Conservation (phyloP, 2,329 filamentous ascomycete species). For the Trichoderma koningii region DNA sequence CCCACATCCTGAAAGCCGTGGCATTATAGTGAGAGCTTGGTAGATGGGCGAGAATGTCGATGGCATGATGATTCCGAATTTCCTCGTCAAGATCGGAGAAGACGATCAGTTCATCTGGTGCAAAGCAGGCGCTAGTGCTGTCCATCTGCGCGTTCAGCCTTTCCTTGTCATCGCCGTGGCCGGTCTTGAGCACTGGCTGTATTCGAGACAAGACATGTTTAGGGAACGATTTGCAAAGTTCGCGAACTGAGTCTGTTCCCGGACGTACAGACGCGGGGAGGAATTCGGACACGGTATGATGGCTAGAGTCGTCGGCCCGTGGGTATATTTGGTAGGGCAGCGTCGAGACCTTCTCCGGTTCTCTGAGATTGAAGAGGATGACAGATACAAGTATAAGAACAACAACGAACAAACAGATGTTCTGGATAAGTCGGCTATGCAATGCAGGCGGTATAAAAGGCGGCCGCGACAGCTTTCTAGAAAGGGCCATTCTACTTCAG, state of each 20-base stretch:
- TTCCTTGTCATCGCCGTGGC: constrained; percentile 36
- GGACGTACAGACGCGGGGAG: constrained; percentile 35
- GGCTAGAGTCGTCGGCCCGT: constrained; percentile 26
- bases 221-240: constrained; percentile 39
- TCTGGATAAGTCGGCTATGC: constrained; percentile 11
- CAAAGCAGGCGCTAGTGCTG: constrained; percentile 55
- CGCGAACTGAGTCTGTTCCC: constrained; percentile 31
- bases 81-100: constrained; percentile 54
- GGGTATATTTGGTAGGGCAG: constrained; percentile 13
- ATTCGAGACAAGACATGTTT: constrained; percentile 38
- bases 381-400: constrained; percentile 2
- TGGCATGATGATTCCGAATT: constrained; percentile 45
- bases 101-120: constrained; percentile 46
- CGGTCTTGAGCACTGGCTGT: constrained; percentile 41
- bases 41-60: constrained; percentile 51
- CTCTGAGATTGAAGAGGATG: neutral
- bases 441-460: constrained; percentile 7
- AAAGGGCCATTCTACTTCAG: constrained; percentile 7
- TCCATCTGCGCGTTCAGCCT: constrained; percentile 48
- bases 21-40: constrained; percentile 43
- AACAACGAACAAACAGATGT: neutral
- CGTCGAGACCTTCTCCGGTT: neutral
- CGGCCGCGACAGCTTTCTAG: constrained; percentile 3
- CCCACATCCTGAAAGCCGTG: constrained; percentile 20
- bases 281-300: constrained; percentile 38